Percentiles rank a stretch among this genome's conserved stretches.
phyloP scores from a whole-genome alignment of 1,284 basidiomycete genomes.

The Cutaneotrichosporon mucoides region DNA sequence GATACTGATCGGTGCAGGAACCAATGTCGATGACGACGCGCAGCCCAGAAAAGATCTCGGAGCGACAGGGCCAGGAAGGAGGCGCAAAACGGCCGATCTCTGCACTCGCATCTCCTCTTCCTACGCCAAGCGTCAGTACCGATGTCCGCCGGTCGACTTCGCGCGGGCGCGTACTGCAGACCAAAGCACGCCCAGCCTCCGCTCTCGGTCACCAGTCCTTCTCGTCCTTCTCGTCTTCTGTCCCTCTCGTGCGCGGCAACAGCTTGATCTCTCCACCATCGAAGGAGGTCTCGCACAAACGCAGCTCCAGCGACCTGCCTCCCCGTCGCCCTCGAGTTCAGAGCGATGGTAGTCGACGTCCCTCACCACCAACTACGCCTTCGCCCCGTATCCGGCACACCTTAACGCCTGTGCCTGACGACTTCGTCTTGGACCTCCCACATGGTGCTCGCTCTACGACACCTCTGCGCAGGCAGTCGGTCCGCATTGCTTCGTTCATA shows the following conservation, averaged over 20 bases:
- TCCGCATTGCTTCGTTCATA: conserved; percentile 7
- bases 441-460: not conserved
- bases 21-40: too few relatives aligned
- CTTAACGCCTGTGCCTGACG: not conserved
- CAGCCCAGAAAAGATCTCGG: too few relatives aligned
- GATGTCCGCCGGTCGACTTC: not conserved
- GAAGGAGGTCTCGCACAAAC: not conserved
- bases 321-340: not conserved
- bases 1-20: too few relatives aligned
- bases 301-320: not conserved
- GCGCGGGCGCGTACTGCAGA: not conserved
- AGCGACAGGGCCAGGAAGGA: too few relatives aligned
- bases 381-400: not conserved
- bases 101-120: not conserved
- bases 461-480: not conserved
- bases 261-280: not conserved
- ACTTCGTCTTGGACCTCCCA: not conserved
- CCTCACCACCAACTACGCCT: not conserved
- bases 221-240: not conserved
- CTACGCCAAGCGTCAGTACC: not conserved
- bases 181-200: not conserved
- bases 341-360: not conserved
- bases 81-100: not conserved
- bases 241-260: not conserved
- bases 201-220: not conserved